Evolutionary conservation across 2,329 filamentous ascomycete genomes (phyloP).

Genomic region (Epicoccum sorghinum): DNA sequence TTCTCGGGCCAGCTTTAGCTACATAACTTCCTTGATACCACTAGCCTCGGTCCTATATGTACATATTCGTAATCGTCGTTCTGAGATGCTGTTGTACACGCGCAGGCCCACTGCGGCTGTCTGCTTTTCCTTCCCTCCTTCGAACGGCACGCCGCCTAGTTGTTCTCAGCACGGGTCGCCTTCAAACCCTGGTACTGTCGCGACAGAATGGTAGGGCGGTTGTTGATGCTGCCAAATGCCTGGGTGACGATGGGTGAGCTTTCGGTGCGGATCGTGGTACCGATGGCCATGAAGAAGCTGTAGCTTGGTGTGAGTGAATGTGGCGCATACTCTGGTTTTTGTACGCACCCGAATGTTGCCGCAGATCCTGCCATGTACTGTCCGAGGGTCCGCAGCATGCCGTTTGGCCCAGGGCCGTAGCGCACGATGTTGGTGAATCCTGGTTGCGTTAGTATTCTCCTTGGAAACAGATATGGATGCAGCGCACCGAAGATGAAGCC

Average conservation of each 20-base stretch:
- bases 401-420: slow-evolving; percentile 90
- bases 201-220: slow-evolving; percentile 73
- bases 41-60: slow-evolving; percentile 13
- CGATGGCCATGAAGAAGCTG: slow-evolving; percentile 98
- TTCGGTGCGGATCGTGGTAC: slow-evolving; percentile 93
- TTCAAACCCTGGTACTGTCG: slow-evolving; percentile 40
- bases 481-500: slow-evolving; percentile 91
- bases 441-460: slow-evolving; percentile 47
- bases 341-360: slow-evolving; percentile 86
- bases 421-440: slow-evolving; percentile 94
- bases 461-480: background rate
- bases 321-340: background rate
- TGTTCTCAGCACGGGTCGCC: slow-evolving; percentile 33
- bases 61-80: slow-evolving; percentile 17
- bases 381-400: slow-evolving; percentile 90
- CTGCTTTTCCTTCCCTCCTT: background rate
- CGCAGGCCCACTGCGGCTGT: background rate
- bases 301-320: slow-evolving; percentile 22
- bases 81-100: slow-evolving; percentile 26
- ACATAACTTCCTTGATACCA: background rate
- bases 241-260: slow-evolving; percentile 76
- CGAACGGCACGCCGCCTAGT: slow-evolving; percentile 23
- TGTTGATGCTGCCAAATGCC: slow-evolving; percentile 73
- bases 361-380: slow-evolving; percentile 97
- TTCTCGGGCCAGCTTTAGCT: background rate